Evolutionary conservation across 2,329 filamentous ascomycete species (phyloP).

Genomic region (Pezicula carpinea): DNA sequence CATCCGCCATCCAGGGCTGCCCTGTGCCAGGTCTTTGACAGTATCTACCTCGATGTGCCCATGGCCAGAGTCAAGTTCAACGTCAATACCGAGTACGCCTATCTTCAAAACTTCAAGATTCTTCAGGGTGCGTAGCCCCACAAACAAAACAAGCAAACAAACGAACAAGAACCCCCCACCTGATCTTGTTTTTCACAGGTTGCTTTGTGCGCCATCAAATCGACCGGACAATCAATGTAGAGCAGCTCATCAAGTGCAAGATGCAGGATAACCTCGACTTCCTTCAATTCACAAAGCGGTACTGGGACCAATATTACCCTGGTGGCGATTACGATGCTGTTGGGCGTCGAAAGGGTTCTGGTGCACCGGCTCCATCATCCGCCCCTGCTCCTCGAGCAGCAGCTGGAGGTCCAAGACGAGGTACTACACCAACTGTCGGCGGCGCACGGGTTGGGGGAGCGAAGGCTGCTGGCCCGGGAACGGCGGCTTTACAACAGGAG

Average conservation of each 20-base stretch:
- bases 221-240: conserved; percentile 85
- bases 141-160: conserved; percentile 4
- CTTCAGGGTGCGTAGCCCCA: conserved; percentile 66
- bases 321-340: conserved; percentile 96
- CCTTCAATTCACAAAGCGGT: conserved; percentile 92
- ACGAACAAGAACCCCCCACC: background rate
- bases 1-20: conserved; percentile 62
- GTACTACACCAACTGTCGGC: conserved; percentile 35
- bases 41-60: conserved; percentile 91
- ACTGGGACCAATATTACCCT: conserved; percentile 98
- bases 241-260: conserved; percentile 92
- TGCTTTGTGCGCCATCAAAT: conserved; percentile 80
- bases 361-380: conserved; percentile 47
- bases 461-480: conserved; percentile 49
- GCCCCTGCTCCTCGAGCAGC: conserved; percentile 45
- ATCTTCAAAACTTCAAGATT: conserved; percentile 97
- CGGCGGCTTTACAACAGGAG: conserved; percentile 75
- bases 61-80: conserved; percentile 99
- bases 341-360: conserved; percentile 73
- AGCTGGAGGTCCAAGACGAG: conserved; percentile 38
- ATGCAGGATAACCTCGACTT: conserved; percentile 99
- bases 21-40: conserved; percentile 96
- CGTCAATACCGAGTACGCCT: conserved; percentile 93
- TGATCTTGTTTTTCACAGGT: conserved; percentile 44
- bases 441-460: conserved; percentile 39